Evolutionary conservation across 805 yeast genomes (phyloP), one percentile per base, ranked within the genome.

Genomic region (Pichia exigua): DNA sequence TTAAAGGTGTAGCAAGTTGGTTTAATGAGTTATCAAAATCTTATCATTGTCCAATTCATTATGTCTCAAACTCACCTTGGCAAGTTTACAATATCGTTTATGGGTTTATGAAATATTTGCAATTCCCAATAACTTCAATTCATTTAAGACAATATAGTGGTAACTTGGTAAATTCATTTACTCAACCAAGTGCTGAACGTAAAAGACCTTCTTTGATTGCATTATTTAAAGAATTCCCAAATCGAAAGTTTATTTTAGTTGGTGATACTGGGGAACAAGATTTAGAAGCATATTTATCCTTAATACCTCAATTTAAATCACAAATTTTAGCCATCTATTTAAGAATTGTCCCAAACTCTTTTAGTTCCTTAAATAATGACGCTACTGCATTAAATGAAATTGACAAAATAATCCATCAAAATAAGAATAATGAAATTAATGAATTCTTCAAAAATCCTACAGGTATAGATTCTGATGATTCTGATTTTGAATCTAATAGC

Each of bases 251-350:
- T 64, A 76, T 94, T 24, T 71, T 96, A 47, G 77, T 94, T 17
- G 99, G 99, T 32, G 99, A 94, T 65, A 85, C 97, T 2, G 98
- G 98, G 1, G 99, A 94, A 63, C 85, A 84, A 57, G 99, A 94
- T 69, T 71, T 92, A 43, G 99, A 95, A 62, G 95, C 97, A 0
- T 94, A 94, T 64, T 75, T 81, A 7, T 83, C 83, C 27, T 69
- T 90, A 35, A 87, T 95, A 0, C 68, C 72, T 41, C 57, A 64
- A 32, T 79, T 71, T 59, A 95, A 96, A 0, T 68, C 72, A 4
- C 84, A 81, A 55, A 73, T 94, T 0, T 56, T 77, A 22, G 95
- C 85, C 1, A 87, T 94, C 5, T 91, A 81, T 63, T 86, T 94
- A 38, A 72, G 98, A 42, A 87, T 86, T 46, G 87, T 95, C 7